Evolutionary conservation across 208 protist species (phyloP).

Genomic region (Trypanosoma scelopori): DNA sequence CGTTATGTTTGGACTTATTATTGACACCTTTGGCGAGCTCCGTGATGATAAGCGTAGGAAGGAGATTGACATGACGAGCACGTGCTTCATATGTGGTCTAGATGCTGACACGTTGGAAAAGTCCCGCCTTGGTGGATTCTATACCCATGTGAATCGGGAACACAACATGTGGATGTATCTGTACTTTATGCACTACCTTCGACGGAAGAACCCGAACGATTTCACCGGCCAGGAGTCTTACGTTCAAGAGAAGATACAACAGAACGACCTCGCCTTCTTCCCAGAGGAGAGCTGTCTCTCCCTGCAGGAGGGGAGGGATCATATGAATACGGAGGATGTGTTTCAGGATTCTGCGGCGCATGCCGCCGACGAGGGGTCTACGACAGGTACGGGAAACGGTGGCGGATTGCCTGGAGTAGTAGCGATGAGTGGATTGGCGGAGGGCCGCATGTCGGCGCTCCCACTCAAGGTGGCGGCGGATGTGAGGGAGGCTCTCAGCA

Average conservation of each 20-base stretch:
- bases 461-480: conserved; percentile 38
- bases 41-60: conserved; percentile 82
- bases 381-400: neutral
- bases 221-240: conserved; percentile 89
- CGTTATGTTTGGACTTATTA: conserved; percentile 95
- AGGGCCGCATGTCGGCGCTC: conserved; percentile 4
- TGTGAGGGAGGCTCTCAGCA: conserved; percentile 36
- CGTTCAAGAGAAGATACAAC: conserved; percentile 56
- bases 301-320: conserved; percentile 21
- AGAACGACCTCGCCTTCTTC: conserved; percentile 72
- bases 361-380: neutral
- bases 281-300: conserved; percentile 64
- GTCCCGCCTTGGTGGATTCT: conserved; percentile 61
- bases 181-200: conserved; percentile 90
- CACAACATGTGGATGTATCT: conserved; percentile 97
- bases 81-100: conserved; percentile 93
- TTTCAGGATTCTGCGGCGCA: neutral
- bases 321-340: neutral
- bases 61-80: conserved; percentile 79
- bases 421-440: neutral
- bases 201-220: conserved; percentile 69
- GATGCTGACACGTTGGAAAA: conserved; percentile 82
- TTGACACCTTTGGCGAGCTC: conserved; percentile 92
- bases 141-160: conserved; percentile 82
- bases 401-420: neutral